Evolutionary conservation across 306 rosid species (phyloP), one percentile per base, ranked within the genome.

Genomic region (Parietaria judaica): DNA sequence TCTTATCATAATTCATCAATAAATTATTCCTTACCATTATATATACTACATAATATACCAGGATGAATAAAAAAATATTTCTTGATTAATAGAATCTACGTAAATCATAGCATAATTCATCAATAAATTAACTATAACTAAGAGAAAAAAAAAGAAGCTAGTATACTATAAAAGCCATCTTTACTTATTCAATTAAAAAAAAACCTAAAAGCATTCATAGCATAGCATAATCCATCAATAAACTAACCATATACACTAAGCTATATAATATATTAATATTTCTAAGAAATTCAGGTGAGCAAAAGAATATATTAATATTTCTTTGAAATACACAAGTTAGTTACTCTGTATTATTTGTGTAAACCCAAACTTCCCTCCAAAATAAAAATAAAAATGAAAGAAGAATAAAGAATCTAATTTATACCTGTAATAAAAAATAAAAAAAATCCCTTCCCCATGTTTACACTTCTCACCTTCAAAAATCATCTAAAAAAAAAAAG

Each of bases 401-500:
- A 14, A 47, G 54, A 66, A 38, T 7, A 72, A 72, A 59, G 46
- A 66, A 72, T 59, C 58, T 66, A 65, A 59, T 54, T 54, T 46
- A 58, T 66, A 41, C 41, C 14, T 63, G 35, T 36, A 8, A 63
- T 12, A 46, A 50, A 53, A 14, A 51, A 77, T 5, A 51, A 64
- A n/a, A 55, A 44, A 14, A 53, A 47, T 41, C 67, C 53, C 45
- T n/a, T 72, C 51, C 44, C 39, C 61, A 53, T 79, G 77, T 70
- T 65, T 80, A 74, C 82, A 79, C 53, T 49, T n/a, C 15, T n/a
- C 53, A 10, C 10, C 5, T 49, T 49, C 15, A 49, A 49, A 49
- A 49, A 49, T 9, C 14, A 49, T 5, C 15, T 3, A 49, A 49
- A 49, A 49, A 49, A 49, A 49, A 49, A 49, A 23, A 23, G 31